Conservation (phyloP, 805 yeast species). For the Candida fluviatilis region DNA sequence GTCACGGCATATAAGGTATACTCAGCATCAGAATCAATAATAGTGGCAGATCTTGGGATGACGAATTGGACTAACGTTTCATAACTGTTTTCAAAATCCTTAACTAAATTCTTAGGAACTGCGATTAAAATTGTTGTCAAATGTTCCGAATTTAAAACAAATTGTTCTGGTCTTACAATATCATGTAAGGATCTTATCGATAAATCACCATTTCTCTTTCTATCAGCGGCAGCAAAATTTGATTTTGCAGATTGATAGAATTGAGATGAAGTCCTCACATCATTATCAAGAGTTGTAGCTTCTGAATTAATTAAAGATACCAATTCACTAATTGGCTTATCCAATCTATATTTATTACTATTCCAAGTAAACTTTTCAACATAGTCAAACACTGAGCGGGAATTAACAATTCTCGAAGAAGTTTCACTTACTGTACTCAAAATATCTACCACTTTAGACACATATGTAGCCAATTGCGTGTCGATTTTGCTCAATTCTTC, state of each 20-base stretch:
- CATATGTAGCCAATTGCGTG: conserved; percentile 64
- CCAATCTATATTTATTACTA: conserved; percentile 77
- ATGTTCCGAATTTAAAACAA: conserved; percentile 82
- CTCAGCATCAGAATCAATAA: conserved; percentile 70
- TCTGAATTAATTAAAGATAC: conserved; percentile 68
- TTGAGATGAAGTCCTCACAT: conserved; percentile 72
- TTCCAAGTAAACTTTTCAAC: conserved; percentile 84
- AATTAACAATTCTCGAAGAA: conserved; percentile 34
- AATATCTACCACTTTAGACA: conserved; percentile 74
- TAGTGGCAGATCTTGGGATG: conserved; percentile 83
- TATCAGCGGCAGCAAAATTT: conserved; percentile 79
- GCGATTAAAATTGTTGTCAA: conserved; percentile 83
- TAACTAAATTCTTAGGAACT: conserved; percentile 65
- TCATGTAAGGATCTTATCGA: conserved; percentile 89
- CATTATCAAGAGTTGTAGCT: conserved; percentile 78
- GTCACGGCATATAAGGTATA: conserved; percentile 73
- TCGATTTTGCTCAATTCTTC: conserved; percentile 87
- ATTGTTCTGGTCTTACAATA: conserved; percentile 76
- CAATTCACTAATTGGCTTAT: conserved; percentile 75
- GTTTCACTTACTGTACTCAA: conserved; percentile 40
- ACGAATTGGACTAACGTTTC: conserved; percentile 78
- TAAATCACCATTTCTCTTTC: conserved; percentile 90
- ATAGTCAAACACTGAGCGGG: conserved; percentile 53
- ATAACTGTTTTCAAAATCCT: conserved; percentile 63
- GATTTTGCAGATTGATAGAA: conserved; percentile 80